Percentiles rank a stretch among this genome's conserved stretches.
phyloP scores from a whole-genome alignment of 169 alveolate genomes.

The Toxoplasma gondii region DNA sequence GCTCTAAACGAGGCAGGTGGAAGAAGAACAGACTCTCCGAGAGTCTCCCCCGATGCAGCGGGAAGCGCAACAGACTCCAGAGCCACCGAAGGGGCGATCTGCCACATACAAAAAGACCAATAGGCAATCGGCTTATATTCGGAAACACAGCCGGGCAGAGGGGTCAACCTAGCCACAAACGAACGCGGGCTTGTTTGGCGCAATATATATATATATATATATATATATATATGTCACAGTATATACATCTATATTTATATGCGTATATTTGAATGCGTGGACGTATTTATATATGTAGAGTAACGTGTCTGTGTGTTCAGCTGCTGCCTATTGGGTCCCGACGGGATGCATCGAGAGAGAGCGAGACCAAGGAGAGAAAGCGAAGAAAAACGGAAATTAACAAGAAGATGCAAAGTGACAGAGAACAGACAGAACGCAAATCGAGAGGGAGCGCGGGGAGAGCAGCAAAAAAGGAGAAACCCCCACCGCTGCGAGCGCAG shows the following conservation, averaged over 20 bases:
- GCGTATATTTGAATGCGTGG: no score
- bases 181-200: no score
- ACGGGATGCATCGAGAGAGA: no score
- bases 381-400: not conserved
- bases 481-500: conserved; percentile 28
- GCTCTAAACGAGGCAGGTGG: not conserved
- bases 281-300: no score
- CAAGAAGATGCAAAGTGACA: not conserved
- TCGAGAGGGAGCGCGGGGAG: not conserved
- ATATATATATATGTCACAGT: not conserved
- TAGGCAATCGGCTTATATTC: no score
- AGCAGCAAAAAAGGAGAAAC: not conserved
- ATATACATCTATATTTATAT: not conserved
- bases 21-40: not conserved
- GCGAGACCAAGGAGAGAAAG: not conserved
- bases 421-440: not conserved
- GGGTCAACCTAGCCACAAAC: no score
- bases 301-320: no score
- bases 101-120: not conserved
- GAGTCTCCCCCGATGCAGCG: not conserved
- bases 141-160: no score
- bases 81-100: not conserved
- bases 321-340: no score
- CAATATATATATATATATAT: not conserved
- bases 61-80: not conserved